phyloP scores from a whole-genome alignment of 225 moss, liverwort and hornwort genomes.

The Pseudisothecium myosuroides region DNA sequence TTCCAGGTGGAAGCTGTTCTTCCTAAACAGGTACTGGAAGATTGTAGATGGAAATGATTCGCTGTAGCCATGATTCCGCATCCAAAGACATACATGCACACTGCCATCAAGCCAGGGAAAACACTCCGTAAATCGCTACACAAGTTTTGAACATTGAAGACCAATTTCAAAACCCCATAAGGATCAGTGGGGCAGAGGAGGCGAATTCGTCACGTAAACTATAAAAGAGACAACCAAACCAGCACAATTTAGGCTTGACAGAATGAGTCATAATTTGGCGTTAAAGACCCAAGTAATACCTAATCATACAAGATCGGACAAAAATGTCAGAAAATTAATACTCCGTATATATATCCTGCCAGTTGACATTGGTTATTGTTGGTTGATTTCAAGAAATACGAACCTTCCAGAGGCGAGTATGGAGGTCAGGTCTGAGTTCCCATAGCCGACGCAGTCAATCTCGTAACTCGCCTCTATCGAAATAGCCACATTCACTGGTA shows the following conservation, averaged over 20 bases:
- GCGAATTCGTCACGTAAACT: background rate
- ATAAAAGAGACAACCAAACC: background rate
- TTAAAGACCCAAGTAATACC: background rate
- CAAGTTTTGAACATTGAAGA: background rate
- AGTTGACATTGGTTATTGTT: background rate
- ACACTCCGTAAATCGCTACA: background rate
- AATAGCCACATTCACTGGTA: slow-evolving; percentile 43
- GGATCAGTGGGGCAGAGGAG: background rate
- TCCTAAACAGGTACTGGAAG: slow-evolving; percentile 53
- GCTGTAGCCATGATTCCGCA: slow-evolving; percentile 75
- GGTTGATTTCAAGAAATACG: background rate
- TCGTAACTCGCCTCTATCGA: slow-evolving; percentile 54
- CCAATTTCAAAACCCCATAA: background rate
- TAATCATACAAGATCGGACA: background rate
- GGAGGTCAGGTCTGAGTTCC: slow-evolving; percentile 74
- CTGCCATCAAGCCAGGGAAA: slow-evolving; percentile 17
- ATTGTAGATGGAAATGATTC: slow-evolving; percentile 55
- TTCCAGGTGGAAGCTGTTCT: slow-evolving; percentile 85
- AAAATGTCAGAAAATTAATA: background rate
- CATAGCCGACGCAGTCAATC: slow-evolving; percentile 86
- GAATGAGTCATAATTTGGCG: background rate
- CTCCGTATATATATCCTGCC: background rate
- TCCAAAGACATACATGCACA: slow-evolving; percentile 79
- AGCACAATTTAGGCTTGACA: background rate
- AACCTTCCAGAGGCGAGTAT: slow-evolving; percentile 82